Conservation (phyloP, 2,329 filamentous ascomycete genomes). For the Alternaria brassicae region DNA sequence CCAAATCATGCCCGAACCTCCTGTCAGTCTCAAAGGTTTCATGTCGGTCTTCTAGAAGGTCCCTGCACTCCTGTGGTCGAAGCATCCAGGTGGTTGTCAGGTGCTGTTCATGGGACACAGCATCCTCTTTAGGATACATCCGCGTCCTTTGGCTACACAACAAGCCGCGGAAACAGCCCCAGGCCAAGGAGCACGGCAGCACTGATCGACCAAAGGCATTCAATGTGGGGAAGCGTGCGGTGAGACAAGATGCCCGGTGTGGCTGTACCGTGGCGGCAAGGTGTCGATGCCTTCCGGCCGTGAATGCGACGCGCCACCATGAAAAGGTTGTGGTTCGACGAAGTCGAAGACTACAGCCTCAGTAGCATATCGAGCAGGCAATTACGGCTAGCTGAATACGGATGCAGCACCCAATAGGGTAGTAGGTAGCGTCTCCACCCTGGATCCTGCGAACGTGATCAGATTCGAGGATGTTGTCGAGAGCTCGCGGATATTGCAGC, state of each 20-base stretch:
- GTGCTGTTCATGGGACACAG: conserved; percentile 29
- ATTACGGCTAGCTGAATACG: not conserved
- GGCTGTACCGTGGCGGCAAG: conserved; percentile 27
- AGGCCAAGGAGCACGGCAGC: conserved; percentile 8
- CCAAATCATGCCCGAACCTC: conserved; percentile 21
- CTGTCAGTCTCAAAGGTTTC: conserved; percentile 42
- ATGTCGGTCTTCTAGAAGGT: conserved; percentile 42
- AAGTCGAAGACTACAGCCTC: not conserved
- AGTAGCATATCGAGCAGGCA: not conserved
- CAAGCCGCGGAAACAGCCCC: conserved; percentile 16
- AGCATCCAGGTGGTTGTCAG: conserved; percentile 30
- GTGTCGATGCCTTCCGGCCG: conserved; percentile 15
- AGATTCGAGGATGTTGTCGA: not conserved
- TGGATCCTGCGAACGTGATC: not conserved
- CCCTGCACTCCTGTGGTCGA: conserved; percentile 22
- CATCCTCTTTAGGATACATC: conserved; percentile 20
- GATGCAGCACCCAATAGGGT: not conserved
- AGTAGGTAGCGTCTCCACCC: not conserved
- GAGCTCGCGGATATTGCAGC: not conserved
- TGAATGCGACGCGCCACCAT: conserved; percentile 18
- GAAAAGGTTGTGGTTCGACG: not conserved
- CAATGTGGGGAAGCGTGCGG: conserved; percentile 29
- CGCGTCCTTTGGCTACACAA: conserved; percentile 19
- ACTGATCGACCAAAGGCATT: conserved; percentile 16
- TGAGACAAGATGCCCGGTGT: conserved; percentile 31